Evolutionary conservation across 805 yeast genomes (phyloP).

Genomic region (Candida insectalens): DNA sequence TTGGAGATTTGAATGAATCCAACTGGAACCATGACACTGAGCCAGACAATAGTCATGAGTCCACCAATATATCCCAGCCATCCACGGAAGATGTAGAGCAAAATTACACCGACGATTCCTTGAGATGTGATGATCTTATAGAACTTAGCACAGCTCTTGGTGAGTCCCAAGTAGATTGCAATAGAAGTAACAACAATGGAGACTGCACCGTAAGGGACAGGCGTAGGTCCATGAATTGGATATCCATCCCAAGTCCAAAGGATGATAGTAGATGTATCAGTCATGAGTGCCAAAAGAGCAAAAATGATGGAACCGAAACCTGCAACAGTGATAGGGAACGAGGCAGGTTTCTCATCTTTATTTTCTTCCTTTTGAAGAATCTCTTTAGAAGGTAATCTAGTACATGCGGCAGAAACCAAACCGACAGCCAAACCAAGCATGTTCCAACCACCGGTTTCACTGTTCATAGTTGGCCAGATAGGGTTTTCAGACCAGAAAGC

Average conservation of each 20-base stretch:
- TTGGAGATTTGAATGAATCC: slow-evolving; percentile 39
- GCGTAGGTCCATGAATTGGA: slow-evolving; percentile 79
- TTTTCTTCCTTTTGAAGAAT: background rate
- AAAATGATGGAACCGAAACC: slow-evolving; percentile 76
- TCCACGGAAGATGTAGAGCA: slow-evolving; percentile 42
- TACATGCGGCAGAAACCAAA: slow-evolving; percentile 48
- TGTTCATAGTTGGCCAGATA: slow-evolving; percentile 90
- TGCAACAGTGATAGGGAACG: slow-evolving; percentile 39
- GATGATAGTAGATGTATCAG: slow-evolving; percentile 81
- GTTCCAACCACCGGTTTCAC: slow-evolving; percentile 80
- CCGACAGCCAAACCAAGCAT: slow-evolving; percentile 59
- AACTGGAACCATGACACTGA: slow-evolving; percentile 49
- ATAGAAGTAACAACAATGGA: slow-evolving; percentile 48
- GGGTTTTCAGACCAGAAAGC: slow-evolving; percentile 83
- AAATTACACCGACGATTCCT: slow-evolving; percentile 40
- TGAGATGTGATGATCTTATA: slow-evolving; percentile 14
- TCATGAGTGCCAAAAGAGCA: slow-evolving; percentile 60
- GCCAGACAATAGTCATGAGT: slow-evolving; percentile 46
- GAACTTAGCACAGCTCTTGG: slow-evolving; percentile 20
- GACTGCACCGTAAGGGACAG: slow-evolving; percentile 73
- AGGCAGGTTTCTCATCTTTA: slow-evolving; percentile 23
- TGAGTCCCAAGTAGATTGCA: slow-evolving; percentile 43
- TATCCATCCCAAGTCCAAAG: slow-evolving; percentile 96
- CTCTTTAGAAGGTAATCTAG: slow-evolving; percentile 24
- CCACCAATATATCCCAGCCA: slow-evolving; percentile 80